phyloP scores from a whole-genome alignment of 2,329 filamentous ascomycete species.

The Pyricularia pennisetigena region DNA sequence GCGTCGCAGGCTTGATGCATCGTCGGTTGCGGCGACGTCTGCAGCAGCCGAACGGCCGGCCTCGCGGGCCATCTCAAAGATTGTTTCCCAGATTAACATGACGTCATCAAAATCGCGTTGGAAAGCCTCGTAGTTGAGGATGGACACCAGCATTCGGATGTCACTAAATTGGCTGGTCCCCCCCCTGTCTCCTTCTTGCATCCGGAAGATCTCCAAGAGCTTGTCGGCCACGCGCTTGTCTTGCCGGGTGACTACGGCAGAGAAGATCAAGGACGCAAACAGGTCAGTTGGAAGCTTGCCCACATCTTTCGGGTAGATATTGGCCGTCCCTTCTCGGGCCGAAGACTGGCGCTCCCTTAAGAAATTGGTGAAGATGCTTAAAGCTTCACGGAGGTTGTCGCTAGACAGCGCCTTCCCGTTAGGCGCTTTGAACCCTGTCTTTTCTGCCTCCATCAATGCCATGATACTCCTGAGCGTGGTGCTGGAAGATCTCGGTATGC shows the following conservation, averaged over 20 bases:
- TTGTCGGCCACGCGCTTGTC: constrained; percentile 16
- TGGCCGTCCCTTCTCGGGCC: neutral
- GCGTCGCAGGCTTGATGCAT: neutral
- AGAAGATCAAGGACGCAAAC: neutral
- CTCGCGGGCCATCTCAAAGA: constrained; percentile 41
- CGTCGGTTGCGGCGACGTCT: neutral
- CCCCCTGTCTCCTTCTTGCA: neutral
- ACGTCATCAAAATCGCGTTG: constrained; percentile 51
- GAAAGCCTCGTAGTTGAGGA: constrained; percentile 58
- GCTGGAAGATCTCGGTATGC: constrained; percentile 18
- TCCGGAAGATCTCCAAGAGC: constrained; percentile 33
- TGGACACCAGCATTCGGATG: constrained; percentile 40
- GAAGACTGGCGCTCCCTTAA: neutral
- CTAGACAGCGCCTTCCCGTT: neutral
- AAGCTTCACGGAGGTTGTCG: neutral
- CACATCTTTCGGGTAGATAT: neutral
- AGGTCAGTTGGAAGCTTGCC: neutral
- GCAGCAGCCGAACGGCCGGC: constrained; percentile 21
- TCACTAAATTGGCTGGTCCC: neutral
- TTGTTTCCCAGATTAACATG: constrained; percentile 55
- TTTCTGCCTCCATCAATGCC: neutral
- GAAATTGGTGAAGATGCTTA: neutral
- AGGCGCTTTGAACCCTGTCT: neutral
- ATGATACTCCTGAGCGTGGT: neutral
- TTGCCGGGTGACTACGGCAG: neutral